Conservation (phyloP, 2,329 filamentous ascomycete species). For the Aspergillus sergii region DNA sequence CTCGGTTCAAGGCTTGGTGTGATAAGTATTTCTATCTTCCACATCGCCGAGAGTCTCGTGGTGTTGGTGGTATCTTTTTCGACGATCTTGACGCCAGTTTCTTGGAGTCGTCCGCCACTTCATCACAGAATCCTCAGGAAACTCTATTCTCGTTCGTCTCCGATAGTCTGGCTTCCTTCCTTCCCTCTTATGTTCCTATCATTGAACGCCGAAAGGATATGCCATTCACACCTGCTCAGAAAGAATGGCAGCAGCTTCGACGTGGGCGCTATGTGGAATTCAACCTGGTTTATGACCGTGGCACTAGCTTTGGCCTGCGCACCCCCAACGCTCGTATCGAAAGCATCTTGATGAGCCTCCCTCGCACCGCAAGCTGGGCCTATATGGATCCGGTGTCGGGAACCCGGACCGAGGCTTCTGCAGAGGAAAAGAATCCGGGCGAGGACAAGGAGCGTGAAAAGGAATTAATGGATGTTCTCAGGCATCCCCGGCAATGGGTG, state of each 20-base stretch:
- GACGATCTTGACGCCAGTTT: slow-evolving; percentile 79
- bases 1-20: slow-evolving; percentile 96
- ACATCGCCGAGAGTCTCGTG: slow-evolving; percentile 83
- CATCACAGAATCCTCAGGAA: slow-evolving; percentile 78
- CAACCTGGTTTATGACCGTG: slow-evolving; percentile 94
- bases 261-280: slow-evolving; percentile 98
- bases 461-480: slow-evolving; percentile 72
- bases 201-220: slow-evolving; percentile 87
- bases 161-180: slow-evolving; percentile 80
- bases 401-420: slow-evolving; percentile 54
- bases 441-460: slow-evolving; percentile 61
- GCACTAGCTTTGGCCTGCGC: slow-evolving; percentile 90
- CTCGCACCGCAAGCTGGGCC: slow-evolving; percentile 87
- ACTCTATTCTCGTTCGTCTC: slow-evolving; percentile 88
- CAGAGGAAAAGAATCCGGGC: slow-evolving; percentile 35
- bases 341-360: slow-evolving; percentile 96
- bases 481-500: slow-evolving; percentile 64
- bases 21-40: slow-evolving; percentile 96
- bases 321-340: slow-evolving; percentile 90
- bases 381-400: slow-evolving; percentile 76
- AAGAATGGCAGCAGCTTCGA: slow-evolving; percentile 94
- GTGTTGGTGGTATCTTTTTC: slow-evolving; percentile 96
- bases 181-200: slow-evolving; percentile 90
- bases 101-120: slow-evolving; percentile 40
- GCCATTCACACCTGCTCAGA: slow-evolving; percentile 82